Base-by-base conservation (phyloP, 2,329 filamentous ascomycete species). In the Plenodomus biglobosus region DNA sequence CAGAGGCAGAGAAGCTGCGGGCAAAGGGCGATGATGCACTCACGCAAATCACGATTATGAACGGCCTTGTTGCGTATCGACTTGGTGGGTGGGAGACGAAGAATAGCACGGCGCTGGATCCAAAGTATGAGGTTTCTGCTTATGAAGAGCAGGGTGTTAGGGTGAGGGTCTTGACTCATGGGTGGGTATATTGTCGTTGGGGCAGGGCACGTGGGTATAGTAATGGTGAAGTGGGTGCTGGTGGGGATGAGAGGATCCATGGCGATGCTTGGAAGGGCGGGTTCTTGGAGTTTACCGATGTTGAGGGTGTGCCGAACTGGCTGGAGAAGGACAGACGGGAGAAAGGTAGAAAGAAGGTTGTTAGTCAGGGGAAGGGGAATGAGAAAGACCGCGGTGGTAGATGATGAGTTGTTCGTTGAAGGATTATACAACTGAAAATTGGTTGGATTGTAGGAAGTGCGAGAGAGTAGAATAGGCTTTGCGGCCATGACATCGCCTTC, bases 141-240 rank as follows among this genome's bases (percentile, higher is more conserved):
- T 46, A 36, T 3, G 41, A 37, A 40, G 10, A 24, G 0, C 22
- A 36, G 40, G 62, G 65, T 0, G 38, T 64, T 5, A 43, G 66
- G 2, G 41, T 10, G 1, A 36, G 62, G 1, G 6, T 46, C 1
- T 13, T 71, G 35, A 54, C 46, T 22, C 51, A 55, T 3, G 60
- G 48, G 4, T 69, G 61, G 64, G 61, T 64, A 42, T 62, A 44
- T 45, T 65, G 60, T 52, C 47, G 65, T 2, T 67, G 63, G 62
- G 66, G 64, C 0, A 21, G 53, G 19, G 24, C 42, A 1, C 40
- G 55, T 34, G 44, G 18, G 36, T 61, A 54, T 18, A 37, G 36
- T 8, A 21, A 44, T 21, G 59, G 50, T 2, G 7, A 17, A 17
- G 8, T 39, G n/a, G 46, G 16, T 16, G 56, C 57, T 41, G 46